Conservation (phyloP, 2,329 filamentous ascomycete species). For the Lasiodiplodia gonubiensis region DNA sequence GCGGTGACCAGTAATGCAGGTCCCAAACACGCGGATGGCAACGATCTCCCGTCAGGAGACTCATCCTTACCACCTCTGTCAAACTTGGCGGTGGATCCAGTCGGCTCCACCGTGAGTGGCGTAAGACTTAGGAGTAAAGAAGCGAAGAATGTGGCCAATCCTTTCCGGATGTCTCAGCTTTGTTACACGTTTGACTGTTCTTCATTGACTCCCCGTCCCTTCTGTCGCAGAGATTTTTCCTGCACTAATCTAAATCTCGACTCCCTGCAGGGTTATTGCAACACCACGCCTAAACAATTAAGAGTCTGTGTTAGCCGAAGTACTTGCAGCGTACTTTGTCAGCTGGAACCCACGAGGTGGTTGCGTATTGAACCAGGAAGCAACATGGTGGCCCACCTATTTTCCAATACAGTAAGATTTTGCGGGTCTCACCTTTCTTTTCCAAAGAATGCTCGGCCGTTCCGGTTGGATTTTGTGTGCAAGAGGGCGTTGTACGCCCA, state of each 20-base stretch:
- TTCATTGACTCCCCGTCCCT: conserved; percentile 36
- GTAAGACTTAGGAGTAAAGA: background rate
- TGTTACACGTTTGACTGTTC: conserved; percentile 36
- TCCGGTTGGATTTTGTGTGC: too few relatives aligned
- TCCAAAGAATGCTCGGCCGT: too few relatives aligned
- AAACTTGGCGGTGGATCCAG: background rate
- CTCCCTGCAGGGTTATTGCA: conserved; percentile 38
- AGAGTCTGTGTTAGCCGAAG: conserved; percentile 36
- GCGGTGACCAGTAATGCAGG: background rate
- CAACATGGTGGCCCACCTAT: too few relatives aligned
- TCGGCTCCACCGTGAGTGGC: background rate
- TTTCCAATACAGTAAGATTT: too few relatives aligned
- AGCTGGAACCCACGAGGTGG: background rate
- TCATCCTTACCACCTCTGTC: background rate
- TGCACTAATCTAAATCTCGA: conserved; percentile 37
- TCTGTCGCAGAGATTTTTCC: conserved; percentile 32
- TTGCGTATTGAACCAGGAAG: background rate
- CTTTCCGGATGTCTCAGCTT: conserved; percentile 37
- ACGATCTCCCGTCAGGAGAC: background rate
- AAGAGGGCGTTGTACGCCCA: too few relatives aligned
- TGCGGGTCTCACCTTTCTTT: too few relatives aligned
- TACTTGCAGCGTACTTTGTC: conserved; percentile 35
- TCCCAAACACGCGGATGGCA: background rate
- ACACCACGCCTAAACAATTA: conserved; percentile 38
- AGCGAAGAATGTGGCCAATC: background rate